Evolutionary conservation across 2,329 filamentous ascomycete species (phyloP).

Genomic region (Myriosclerotinia duriaeana): DNA sequence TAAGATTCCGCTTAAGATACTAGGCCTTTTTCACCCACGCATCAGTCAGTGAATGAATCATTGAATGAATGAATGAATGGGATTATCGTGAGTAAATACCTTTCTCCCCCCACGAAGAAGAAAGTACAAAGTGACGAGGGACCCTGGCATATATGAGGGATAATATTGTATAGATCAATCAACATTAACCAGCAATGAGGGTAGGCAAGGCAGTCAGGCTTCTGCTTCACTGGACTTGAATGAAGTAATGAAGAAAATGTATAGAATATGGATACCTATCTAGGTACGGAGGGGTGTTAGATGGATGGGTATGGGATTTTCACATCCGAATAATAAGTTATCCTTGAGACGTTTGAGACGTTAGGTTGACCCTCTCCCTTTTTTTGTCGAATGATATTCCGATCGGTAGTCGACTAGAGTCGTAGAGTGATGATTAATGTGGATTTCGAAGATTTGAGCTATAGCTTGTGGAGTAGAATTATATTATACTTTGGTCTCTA

Average conservation of each 20-base stretch:
- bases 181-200: conserved; percentile 7
- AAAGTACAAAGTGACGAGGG: conserved; percentile 15
- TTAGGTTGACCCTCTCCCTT: conserved; percentile 9
- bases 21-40: not conserved
- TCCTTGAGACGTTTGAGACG: conserved; percentile 8
- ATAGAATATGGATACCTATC: conserved; percentile 15
- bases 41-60: not conserved
- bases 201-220: not conserved
- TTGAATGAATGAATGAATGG: not conserved
- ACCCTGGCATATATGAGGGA: conserved; percentile 19
- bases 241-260: not conserved
- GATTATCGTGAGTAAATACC: conserved; percentile 20
- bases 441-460: conserved; percentile 30
- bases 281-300: not conserved
- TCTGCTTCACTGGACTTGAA: conserved; percentile 7
- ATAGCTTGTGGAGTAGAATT: no score
- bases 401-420: conserved; percentile 12
- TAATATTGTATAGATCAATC: conserved; percentile 18
- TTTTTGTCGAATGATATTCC: conserved; percentile 26
- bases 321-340: conserved; percentile 1
- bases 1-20: not conserved
- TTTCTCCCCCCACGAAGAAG: conserved; percentile 14
- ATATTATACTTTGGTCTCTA: no score
- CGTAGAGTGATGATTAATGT: not conserved
- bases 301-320: not conserved